Conservation (phyloP, 257 asterid species). For the Leonotis leonurus region DNA sequence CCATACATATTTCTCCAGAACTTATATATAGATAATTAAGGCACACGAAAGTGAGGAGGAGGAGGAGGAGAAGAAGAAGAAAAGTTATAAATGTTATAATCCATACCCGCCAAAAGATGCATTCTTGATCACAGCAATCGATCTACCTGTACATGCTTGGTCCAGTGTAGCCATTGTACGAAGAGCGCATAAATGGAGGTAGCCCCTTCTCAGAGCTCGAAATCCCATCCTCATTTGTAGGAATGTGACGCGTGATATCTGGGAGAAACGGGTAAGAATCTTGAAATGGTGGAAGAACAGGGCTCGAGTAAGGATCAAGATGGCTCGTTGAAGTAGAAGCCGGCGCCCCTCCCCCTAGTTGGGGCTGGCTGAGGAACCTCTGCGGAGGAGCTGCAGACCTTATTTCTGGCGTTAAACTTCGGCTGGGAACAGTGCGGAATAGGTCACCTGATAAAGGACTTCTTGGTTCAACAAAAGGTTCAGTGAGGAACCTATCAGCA, state of each 20-base stretch:
- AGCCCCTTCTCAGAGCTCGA: conserved; percentile 30
- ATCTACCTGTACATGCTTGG: conserved; percentile 44
- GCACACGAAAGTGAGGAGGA: too few relatives aligned
- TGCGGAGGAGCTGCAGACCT: conserved; percentile 16
- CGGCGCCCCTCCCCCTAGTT: conserved; percentile 18
- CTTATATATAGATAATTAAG: neutral
- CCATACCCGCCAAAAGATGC: too few relatives aligned
- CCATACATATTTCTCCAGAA: neutral
- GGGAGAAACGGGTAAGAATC: conserved; percentile 30
- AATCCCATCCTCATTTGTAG: conserved; percentile 30
- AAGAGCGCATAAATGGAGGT: conserved; percentile 39
- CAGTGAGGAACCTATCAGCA: conserved; percentile 14
- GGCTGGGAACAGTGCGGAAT: conserved; percentile 12
- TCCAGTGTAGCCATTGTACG: too few relatives aligned
- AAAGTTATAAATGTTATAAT: too few relatives aligned
- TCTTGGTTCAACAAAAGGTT: conserved; percentile 27
- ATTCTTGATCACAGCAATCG: conserved; percentile 3
- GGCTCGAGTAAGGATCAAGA: conserved; percentile 26
- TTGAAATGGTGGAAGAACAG: conserved; percentile 18
- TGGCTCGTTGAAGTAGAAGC: conserved; percentile 23
- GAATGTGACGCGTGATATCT: conserved; percentile 24
- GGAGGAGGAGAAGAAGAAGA: neutral
- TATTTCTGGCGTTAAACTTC: conserved; percentile 21
- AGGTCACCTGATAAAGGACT: conserved; percentile 16
- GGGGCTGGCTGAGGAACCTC: conserved; percentile 27